Evolutionary conservation across 169 alveolate genomes (phyloP).

Genomic region (Plasmodium vivax): DNA sequence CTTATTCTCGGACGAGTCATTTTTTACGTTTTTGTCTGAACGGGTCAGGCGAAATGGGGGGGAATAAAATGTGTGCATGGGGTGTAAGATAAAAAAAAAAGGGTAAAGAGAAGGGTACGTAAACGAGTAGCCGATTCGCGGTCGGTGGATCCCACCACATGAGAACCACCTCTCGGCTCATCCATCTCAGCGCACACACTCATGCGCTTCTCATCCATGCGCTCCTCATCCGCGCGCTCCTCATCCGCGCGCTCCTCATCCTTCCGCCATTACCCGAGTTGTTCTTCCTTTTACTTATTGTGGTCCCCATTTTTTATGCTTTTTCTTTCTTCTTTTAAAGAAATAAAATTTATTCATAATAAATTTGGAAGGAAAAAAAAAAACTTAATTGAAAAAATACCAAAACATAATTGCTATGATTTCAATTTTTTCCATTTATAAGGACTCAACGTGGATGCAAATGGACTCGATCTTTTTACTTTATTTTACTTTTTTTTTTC

Average conservation of each 20-base stretch:
- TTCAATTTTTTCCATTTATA: background rate
- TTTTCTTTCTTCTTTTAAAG: slow-evolving; percentile 39
- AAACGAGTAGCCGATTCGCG: background rate
- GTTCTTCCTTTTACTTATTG: slow-evolving; percentile 57
- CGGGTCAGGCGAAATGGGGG: background rate
- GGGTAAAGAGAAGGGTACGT: background rate
- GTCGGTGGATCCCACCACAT: background rate
- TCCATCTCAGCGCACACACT: background rate
- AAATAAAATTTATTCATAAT: slow-evolving; percentile 38
- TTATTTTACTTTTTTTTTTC: background rate
- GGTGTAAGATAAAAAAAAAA: background rate
- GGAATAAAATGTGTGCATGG: background rate
- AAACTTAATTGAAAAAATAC: background rate
- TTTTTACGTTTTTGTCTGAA: slow-evolving; percentile 42
- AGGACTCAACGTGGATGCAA: background rate
- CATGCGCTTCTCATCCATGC: background rate
- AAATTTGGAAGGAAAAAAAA: slow-evolving; percentile 5
- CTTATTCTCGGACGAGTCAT: slow-evolving; percentile 49
- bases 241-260: background rate
- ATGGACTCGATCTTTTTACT: background rate
- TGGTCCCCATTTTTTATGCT: slow-evolving; percentile 55
- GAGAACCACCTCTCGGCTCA: background rate
- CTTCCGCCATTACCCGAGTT: slow-evolving; percentile 11
- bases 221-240: background rate
- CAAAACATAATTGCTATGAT: background rate